phyloP scores from a whole-genome alignment of 495 filamentous ascomycete genomes.

The Penicillium parvum region DNA sequence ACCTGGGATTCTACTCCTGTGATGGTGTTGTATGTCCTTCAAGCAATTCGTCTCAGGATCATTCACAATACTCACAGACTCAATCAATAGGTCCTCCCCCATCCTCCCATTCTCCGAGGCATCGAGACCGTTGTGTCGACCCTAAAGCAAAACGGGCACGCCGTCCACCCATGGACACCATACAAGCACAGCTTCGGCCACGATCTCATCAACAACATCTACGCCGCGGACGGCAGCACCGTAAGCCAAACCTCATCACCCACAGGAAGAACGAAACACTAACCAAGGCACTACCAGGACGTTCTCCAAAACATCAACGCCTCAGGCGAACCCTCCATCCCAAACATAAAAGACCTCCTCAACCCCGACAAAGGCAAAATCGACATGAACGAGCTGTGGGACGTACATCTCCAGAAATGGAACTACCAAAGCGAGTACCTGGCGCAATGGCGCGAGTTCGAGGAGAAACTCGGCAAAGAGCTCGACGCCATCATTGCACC shows the following conservation, averaged over 20 bases:
- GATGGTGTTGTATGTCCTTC: slow-evolving; percentile 18
- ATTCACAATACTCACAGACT: background rate
- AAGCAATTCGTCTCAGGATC: background rate
- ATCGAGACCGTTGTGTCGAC: slow-evolving; percentile 33
- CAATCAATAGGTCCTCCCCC: slow-evolving; percentile 12
- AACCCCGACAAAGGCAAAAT: slow-evolving; percentile 27
- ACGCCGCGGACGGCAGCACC: slow-evolving; percentile 35
- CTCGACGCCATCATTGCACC: slow-evolving; percentile 48
- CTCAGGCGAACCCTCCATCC: slow-evolving; percentile 45
- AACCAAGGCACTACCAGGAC: slow-evolving; percentile 18
- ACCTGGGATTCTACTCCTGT: slow-evolving; percentile 20
- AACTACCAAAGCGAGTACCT: slow-evolving; percentile 36
- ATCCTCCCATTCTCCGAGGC: slow-evolving; percentile 36
- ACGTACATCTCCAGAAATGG: slow-evolving; percentile 35
- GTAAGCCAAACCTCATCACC: slow-evolving; percentile 4
- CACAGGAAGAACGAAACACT: too few relatives aligned
- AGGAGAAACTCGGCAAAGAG: slow-evolving; percentile 25
- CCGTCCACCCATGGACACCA: slow-evolving; percentile 36
- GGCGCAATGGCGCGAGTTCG: slow-evolving; percentile 25
- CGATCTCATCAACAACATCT: slow-evolving; percentile 33
- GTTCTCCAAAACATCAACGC: slow-evolving; percentile 34
- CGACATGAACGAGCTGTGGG: slow-evolving; percentile 31
- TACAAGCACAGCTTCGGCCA: slow-evolving; percentile 34
- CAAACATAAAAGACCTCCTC: slow-evolving; percentile 36
- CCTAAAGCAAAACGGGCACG: slow-evolving; percentile 35